A percentile compares a stretch with the other conserved stretches of the same genome.
Conservation (phyloP, 2,329 filamentous ascomycete species). For the Onygenales sp. region DNA sequence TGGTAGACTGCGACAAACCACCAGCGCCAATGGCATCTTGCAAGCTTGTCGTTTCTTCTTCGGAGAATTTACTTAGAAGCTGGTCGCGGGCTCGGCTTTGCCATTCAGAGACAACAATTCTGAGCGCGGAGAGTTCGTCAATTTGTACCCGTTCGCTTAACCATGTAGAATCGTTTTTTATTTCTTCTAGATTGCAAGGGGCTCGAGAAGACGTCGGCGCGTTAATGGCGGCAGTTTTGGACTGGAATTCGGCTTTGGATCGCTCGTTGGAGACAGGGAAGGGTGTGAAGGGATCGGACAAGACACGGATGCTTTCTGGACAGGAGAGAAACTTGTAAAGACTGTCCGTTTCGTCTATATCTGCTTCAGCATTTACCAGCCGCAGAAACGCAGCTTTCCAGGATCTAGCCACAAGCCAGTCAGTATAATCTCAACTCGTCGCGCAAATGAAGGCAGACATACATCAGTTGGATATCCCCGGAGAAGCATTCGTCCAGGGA, state of each 20-base stretch:
- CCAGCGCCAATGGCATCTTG: conserved; percentile 49
- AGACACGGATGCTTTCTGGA: conserved; percentile 55
- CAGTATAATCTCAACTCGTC: conserved; percentile 9
- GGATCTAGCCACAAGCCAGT: conserved; percentile 39
- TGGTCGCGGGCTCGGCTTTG: conserved; percentile 68
- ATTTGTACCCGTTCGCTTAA: conserved; percentile 68
- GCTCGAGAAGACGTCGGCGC: conserved; percentile 58
- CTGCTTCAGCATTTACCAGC: conserved; percentile 30
- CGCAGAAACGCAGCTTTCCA: conserved; percentile 50
- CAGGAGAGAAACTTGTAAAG: conserved; percentile 64
- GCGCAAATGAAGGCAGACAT: conserved; percentile 16
- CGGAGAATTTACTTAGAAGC: conserved; percentile 61
- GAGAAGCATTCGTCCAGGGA: conserved; percentile 76
- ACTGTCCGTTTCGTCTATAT: conserved; percentile 44
- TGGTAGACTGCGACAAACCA: conserved; percentile 8
- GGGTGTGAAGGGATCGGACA: conserved; percentile 58
- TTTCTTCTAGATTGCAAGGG: conserved; percentile 62
- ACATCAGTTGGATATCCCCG: conserved; percentile 73
- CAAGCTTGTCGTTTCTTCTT: conserved; percentile 67
- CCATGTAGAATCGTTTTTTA: conserved; percentile 82
- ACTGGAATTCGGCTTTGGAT: conserved; percentile 65
- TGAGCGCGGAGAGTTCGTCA: conserved; percentile 72
- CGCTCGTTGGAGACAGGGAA: conserved; percentile 55
- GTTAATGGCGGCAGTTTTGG: conserved; percentile 79
- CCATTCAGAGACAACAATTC: conserved; percentile 72